These are phyloP conservation scores for Olyra latifolia DNA, from an alignment of 176 grass and related monocot genomes.

Conservation along the genomic window DNA sequence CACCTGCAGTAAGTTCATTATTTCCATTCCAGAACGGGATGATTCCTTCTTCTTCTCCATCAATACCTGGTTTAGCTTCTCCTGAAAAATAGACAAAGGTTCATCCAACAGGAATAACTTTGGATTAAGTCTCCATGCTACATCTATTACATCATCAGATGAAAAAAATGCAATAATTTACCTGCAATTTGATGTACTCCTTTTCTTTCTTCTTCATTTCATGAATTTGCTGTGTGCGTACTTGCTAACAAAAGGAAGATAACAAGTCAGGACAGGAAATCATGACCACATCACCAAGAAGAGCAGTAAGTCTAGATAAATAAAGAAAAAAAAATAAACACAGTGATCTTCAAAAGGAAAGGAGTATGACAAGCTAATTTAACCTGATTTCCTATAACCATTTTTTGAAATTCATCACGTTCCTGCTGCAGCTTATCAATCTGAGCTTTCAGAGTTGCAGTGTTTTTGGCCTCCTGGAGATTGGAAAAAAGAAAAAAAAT, in stretches of 20 bases:
- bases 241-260: conserved; percentile 68
- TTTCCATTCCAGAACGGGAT: conserved; percentile 97
- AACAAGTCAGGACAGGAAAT: conserved; percentile 18
- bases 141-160: background rate
- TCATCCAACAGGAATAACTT: conserved; percentile 2
- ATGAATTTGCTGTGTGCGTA: conserved; percentile 94
- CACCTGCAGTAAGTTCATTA: conserved; percentile 98
- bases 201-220: conserved; percentile 99
- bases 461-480: conserved; percentile 88
- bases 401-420: conserved; percentile 96
- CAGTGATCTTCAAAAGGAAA: background rate
- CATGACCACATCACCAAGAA: background rate
- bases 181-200: conserved; percentile 97
- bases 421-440: conserved; percentile 97
- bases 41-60: conserved; percentile 99
- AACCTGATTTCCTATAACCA: conserved; percentile 99
- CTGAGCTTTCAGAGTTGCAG: conserved; percentile 80
- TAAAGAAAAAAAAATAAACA: conserved; percentile 16
- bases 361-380: background rate
- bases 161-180: conserved; percentile 34
- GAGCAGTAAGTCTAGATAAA: background rate
- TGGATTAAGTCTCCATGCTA: background rate
- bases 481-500: conserved; percentile 15
- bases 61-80: conserved; percentile 87
- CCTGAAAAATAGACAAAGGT: conserved; percentile 52